Percentiles rank a stretch among this genome's conserved stretches.
phyloP scores from a whole-genome alignment of 2,329 filamentous ascomycete species.

The Neoscytalidium dimidiatum region DNA sequence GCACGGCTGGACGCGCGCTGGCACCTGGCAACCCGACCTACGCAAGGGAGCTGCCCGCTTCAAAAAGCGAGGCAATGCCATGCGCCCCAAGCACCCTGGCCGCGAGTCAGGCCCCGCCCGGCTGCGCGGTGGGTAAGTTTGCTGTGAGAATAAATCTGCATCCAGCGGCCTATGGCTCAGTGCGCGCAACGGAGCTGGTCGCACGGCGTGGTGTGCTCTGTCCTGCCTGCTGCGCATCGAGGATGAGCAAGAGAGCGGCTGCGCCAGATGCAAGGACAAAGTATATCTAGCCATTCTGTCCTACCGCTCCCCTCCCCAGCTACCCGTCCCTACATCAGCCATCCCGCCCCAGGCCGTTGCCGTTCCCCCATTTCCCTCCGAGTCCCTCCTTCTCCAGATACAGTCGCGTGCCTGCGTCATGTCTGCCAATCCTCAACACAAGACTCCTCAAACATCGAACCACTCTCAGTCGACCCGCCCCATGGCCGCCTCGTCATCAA shows the following conservation, averaged over 20 bases:
- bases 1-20: not conserved
- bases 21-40: not conserved
- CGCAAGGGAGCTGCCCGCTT: conserved; percentile 13
- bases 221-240: conserved; percentile 10
- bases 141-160: conserved; percentile 16
- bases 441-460: not conserved
- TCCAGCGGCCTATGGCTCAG: conserved; percentile 6
- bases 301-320: conserved; percentile 17
- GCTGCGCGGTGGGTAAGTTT: conserved; percentile 4
- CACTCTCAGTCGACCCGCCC: conserved; percentile 9
- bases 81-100: not conserved
- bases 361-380: not conserved
- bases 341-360: conserved; percentile 4
- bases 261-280: conserved; percentile 19
- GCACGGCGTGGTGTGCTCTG: conserved; percentile 18
- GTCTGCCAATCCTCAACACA: not conserved
- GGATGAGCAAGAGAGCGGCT: conserved; percentile 8
- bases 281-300: conserved; percentile 19
- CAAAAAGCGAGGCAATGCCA: conserved; percentile 14
- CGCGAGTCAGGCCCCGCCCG: conserved; percentile 16
- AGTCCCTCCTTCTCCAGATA: not conserved
- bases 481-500: not conserved
- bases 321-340: conserved; percentile 14
- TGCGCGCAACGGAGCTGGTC: conserved; percentile 13
- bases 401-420: conserved; percentile 2